These are phyloP conservation scores for Citrus mangshanensis DNA, from an alignment of 345 rosid genomes.

Conservation along the genomic window DNA sequence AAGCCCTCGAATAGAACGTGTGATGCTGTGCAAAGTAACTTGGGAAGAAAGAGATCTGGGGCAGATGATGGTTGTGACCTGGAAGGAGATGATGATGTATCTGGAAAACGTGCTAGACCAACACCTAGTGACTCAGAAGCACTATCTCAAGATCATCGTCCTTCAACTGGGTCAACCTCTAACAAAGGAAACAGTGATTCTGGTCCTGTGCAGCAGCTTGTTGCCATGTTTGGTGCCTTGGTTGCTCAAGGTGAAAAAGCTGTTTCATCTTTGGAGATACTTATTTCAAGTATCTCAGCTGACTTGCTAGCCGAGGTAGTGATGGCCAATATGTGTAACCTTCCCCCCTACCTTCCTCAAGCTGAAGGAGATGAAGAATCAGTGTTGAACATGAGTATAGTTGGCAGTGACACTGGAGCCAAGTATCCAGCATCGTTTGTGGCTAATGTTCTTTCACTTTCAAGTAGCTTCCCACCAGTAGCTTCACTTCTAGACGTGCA, in stretches of 20 bases:
- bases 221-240: conserved; percentile 87
- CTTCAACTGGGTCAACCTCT: conserved; percentile 39
- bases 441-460: conserved; percentile 69
- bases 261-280: conserved; percentile 76
- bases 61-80: conserved; percentile 43
- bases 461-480: conserved; percentile 71
- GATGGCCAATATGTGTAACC: conserved; percentile 89
- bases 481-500: conserved; percentile 47
- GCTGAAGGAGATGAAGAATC: conserved; percentile 58
- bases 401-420: conserved; percentile 61
- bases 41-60: conserved; percentile 70
- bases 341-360: conserved; percentile 43
- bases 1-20: conserved; percentile 27
- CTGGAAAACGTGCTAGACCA: conserved; percentile 68
- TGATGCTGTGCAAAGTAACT: conserved; percentile 37
- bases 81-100: conserved; percentile 44
- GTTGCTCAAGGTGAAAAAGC: conserved; percentile 98
- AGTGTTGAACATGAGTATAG: conserved; percentile 55
- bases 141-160: conserved; percentile 43
- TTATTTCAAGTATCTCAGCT: conserved; percentile 86
- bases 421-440: conserved; percentile 76
- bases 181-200: conserved; percentile 45
- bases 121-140: conserved; percentile 58
- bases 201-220: conserved; percentile 91
- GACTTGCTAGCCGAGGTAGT: conserved; percentile 98